These are phyloP conservation scores for Penicillium fimorum DNA, from an alignment of 495 filamentous ascomycete genomes.

Conservation along the genomic window DNA sequence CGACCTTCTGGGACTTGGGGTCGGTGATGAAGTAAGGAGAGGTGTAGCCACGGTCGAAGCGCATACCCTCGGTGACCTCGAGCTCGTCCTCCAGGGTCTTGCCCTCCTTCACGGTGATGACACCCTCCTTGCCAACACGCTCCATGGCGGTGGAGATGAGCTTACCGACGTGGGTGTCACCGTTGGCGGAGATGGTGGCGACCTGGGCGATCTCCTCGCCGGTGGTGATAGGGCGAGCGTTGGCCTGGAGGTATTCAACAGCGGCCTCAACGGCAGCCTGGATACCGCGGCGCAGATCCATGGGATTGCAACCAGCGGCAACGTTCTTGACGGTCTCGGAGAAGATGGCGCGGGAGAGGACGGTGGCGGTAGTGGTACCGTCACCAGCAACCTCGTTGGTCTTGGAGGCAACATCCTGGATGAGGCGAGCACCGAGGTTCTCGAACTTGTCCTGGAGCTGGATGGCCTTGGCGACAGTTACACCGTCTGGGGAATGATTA, in stretches of 20 bases:
- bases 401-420: slow-evolving; percentile 98
- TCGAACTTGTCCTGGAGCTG: slow-evolving; percentile 98
- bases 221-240: slow-evolving; percentile 96
- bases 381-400: slow-evolving; percentile 99
- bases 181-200: slow-evolving; percentile 96
- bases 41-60: slow-evolving; percentile 97
- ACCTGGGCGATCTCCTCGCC: slow-evolving; percentile 97
- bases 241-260: slow-evolving; percentile 85
- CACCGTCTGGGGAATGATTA: slow-evolving; percentile 61
- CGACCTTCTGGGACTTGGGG: slow-evolving; percentile 95
- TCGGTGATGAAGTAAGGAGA: slow-evolving; percentile 99
- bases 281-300: slow-evolving; percentile 95
- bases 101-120: slow-evolving; percentile 99
- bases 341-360: slow-evolving; percentile 97
- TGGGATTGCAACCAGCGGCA: slow-evolving; percentile 98
- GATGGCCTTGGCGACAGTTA: slow-evolving; percentile 90
- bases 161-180: slow-evolving; percentile 91
- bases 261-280: slow-evolving; percentile 95
- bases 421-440: slow-evolving; percentile 93
- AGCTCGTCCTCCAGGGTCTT: slow-evolving; percentile 98
- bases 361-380: slow-evolving; percentile 95
- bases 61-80: slow-evolving; percentile 98
- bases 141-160: slow-evolving; percentile 98
- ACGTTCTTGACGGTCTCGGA: slow-evolving; percentile 99
- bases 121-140: slow-evolving; percentile 99